Evolutionary conservation across 495 filamentous ascomycete genomes (phyloP).

Genomic region (Podospora appendiculata): DNA sequence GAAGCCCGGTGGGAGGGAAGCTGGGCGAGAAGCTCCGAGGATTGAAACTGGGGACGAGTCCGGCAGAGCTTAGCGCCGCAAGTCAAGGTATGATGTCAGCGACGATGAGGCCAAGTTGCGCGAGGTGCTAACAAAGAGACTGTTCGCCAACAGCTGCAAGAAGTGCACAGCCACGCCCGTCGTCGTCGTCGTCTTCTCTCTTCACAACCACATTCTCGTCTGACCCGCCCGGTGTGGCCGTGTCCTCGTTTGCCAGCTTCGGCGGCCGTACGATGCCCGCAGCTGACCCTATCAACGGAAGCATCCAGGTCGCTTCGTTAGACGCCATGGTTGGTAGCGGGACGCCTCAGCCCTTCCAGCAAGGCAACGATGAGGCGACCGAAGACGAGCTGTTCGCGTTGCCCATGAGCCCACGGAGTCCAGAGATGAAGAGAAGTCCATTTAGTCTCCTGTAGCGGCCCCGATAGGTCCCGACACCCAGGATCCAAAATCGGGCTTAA

Average conservation of each 20-base stretch:
- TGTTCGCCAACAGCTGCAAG: conserved; percentile 8
- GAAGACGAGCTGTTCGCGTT: conserved; percentile 76
- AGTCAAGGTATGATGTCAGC: conserved; percentile 32
- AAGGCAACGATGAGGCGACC: conserved; percentile 28
- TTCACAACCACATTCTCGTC: conserved; percentile 2
- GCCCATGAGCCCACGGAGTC: conserved; percentile 70
- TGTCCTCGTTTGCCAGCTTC: not conserved
- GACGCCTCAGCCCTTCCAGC: conserved; percentile 12
- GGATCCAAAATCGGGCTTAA: too few relatives aligned
- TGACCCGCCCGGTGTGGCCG: not conserved
- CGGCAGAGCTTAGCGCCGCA: conserved; percentile 45
- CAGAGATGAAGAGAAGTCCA: conserved; percentile 69
- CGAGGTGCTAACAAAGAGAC: too few relatives aligned
- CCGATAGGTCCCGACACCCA: too few relatives aligned
- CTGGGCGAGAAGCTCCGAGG: conserved; percentile 70
- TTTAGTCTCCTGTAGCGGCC: conserved; percentile 45
- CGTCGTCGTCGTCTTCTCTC: too few relatives aligned
- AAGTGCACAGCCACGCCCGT: conserved; percentile 10
- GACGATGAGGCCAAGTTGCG: not conserved
- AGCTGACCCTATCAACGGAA: conserved; percentile 9
- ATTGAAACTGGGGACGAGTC: conserved; percentile 64
- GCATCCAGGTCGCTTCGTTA: conserved; percentile 31
- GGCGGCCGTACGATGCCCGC: conserved; percentile 2
- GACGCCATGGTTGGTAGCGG: conserved; percentile 37
- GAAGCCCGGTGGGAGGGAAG: conserved; percentile 55